Base-by-base conservation (phyloP, 805 yeast species). In the Tetrapisispora phaffii region DNA sequence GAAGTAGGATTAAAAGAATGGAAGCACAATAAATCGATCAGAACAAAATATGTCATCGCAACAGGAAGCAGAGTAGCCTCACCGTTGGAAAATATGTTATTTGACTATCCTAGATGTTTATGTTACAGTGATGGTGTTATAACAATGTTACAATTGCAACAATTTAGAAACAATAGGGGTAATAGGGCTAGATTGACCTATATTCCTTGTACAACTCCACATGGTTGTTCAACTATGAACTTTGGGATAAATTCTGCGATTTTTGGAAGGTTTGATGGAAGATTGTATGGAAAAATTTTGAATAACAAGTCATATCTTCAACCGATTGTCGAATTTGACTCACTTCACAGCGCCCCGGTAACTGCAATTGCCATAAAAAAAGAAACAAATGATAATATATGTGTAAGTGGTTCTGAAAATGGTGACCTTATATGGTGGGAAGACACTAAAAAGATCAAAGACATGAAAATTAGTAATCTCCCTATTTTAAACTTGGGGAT, bases 141-240 rank as follows among this genome's bases (percentile, higher is more conserved):
- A 8, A 62, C 67, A 6, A 36, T 62, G 21, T 49, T 63, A 2
- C 65, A 63, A 39, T 46, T 64, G 24, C 60, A 61, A 24, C 50
- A 57, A 15, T 54, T 47, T 16, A 47, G 51, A 17, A 47, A 47
- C 39, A 43, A 36, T 26, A 35, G 48, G 34, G 49, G 55, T 16
- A 58, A 56, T 42, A 55, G 58, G 35, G 53, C 55, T 20, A 54
- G 63, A 24, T 47, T 61, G 12, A 56, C 65, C 15, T 64, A 63
- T 46, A 61, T 64, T 23, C 68, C 66, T 4, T 63, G 68, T 42
- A 61, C 65, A 2, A 60, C 67, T 2, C 68, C 68, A 16, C 65
- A 61, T 41, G 67, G 67, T 13, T 62, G 67, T 40, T 61, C 67
- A 2, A 61, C 65, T 1, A 62, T 62, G 60, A 55, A 63, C 50